phyloP scores from a whole-genome alignment of 2,329 filamentous ascomycete species.

The Calonectria multiphialidica region DNA sequence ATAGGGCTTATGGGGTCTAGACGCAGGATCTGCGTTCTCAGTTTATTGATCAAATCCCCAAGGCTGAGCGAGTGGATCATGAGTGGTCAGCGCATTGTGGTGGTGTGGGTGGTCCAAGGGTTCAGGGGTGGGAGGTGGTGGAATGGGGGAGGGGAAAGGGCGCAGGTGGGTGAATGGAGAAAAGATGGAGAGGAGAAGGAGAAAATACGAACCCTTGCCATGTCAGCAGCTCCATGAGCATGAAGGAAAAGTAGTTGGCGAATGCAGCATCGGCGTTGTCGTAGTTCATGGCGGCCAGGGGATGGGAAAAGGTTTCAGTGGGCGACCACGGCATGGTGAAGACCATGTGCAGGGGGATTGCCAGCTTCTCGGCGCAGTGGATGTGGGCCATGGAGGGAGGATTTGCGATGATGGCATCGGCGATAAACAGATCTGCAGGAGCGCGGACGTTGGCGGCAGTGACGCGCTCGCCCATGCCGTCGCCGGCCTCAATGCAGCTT shows the following conservation, averaged over 20 bases:
- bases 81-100: background rate
- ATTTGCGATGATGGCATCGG: constrained; percentile 67
- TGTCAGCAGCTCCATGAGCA: constrained; percentile 77
- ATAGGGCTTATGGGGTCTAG: constrained; percentile 75
- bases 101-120: background rate
- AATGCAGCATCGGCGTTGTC: constrained; percentile 37
- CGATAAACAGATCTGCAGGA: constrained; percentile 59
- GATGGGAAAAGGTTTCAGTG: constrained; percentile 55
- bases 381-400: constrained; percentile 65
- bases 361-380: constrained; percentile 63
- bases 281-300: constrained; percentile 52
- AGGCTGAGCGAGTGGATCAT: constrained; percentile 48
- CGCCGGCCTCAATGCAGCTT: constrained; percentile 52
- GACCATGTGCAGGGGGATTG: constrained; percentile 63
- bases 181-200: too few species aligned
- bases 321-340: constrained; percentile 80
- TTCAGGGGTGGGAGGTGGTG: background rate
- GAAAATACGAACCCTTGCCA: constrained; percentile 71
- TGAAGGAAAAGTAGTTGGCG: constrained; percentile 40
- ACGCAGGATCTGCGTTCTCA: constrained; percentile 70
- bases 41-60: constrained; percentile 79
- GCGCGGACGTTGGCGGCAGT: constrained; percentile 43
- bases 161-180: background rate
- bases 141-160: background rate
- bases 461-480: constrained; percentile 44